Conservation (phyloP, 2,329 filamentous ascomycete species). For the Aspergillus piperis region DNA sequence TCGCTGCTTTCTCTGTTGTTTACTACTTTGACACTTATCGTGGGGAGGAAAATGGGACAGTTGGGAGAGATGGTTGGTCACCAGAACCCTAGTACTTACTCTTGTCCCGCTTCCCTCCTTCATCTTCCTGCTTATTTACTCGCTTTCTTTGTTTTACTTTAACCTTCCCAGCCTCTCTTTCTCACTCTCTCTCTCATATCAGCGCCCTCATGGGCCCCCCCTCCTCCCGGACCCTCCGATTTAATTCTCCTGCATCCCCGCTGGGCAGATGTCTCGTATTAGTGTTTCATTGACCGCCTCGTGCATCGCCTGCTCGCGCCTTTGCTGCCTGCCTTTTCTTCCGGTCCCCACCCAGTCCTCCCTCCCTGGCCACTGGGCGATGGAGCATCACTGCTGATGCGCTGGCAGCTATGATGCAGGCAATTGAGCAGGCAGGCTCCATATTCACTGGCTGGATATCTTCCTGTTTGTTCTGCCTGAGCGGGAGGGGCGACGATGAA, state of each 20-base stretch:
- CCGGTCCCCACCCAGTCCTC: background rate
- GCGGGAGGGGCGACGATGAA: conserved; percentile 27
- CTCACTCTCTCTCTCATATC: background rate
- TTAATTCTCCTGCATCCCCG: conserved; percentile 1
- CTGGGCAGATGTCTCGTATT: conserved; percentile 1
- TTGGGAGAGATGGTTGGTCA: conserved; percentile 5
- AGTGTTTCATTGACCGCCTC: conserved; percentile 1
- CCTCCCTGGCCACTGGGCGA: conserved; percentile 13
- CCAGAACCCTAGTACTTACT: background rate
- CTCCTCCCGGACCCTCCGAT: background rate
- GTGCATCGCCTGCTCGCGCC: background rate
- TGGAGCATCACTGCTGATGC: conserved; percentile 32
- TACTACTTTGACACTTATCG: background rate
- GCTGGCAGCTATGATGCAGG: conserved; percentile 39
- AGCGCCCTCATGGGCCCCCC: no score
- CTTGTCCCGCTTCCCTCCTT: background rate
- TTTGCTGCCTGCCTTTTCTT: conserved; percentile 1
- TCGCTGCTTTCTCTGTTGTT: background rate
- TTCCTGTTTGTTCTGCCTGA: conserved; percentile 41
- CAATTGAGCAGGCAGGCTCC: conserved; percentile 43
- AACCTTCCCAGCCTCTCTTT: conserved; percentile 1
- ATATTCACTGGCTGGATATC: conserved; percentile 43
- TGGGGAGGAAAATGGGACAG: background rate
- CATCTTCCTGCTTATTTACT: conserved; percentile 3
- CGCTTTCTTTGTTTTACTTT: conserved; percentile 1